Base-by-base conservation (phyloP, 2,329 filamentous ascomycete species). In the Aspergillus jensenii region DNA sequence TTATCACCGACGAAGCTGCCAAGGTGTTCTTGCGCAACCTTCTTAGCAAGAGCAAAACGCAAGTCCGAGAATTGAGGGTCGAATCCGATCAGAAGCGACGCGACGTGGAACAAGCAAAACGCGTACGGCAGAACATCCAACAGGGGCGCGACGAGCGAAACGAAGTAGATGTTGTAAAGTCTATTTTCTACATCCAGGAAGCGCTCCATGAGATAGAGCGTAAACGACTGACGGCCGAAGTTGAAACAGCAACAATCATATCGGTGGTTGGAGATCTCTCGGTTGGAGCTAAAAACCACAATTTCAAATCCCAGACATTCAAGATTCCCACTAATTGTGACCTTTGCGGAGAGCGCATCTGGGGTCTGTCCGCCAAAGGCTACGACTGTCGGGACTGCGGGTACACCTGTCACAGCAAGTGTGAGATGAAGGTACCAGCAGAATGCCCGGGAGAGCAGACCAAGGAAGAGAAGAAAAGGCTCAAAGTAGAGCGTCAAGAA, bases 251-350 rank as follows among this genome's bases (percentile, higher is more conserved):
- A 1, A 96, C 93, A 2, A 96, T 99, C 70, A 93, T 91, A n/a
- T 82, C 87, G 9, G 90, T 87, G 0, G 93, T 97, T 3, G 95
- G 95, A 37, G 95, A 99, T 71, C 84, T 99, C 55, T 96, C 93
- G 2, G 81, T 96, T 19, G 93, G 93, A 17, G 93, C 93, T 11
- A 91, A 91, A 73, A 96, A 93, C 69, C 95, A 99, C 79, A 95
- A 96, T 70, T 99, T 99, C 83, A 96, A 96, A 76, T 87, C 91
- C n/a, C 92, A 98, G 71, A 98, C 95, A 0, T 99, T 98, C 82
- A 98, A 98, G 75, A 96, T 99, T 60, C 96, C 96, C 0, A 99
- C 95, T 4, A 98, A 98, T 73, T 99, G 95, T 78, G 95, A 99
- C 74, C 83, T 97, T 12, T 99, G 95, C 67, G 93, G 93, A 17